These are phyloP conservation scores for Populus pruinosa DNA, from an alignment of 345 rosid species.

Conservation along the genomic window DNA sequence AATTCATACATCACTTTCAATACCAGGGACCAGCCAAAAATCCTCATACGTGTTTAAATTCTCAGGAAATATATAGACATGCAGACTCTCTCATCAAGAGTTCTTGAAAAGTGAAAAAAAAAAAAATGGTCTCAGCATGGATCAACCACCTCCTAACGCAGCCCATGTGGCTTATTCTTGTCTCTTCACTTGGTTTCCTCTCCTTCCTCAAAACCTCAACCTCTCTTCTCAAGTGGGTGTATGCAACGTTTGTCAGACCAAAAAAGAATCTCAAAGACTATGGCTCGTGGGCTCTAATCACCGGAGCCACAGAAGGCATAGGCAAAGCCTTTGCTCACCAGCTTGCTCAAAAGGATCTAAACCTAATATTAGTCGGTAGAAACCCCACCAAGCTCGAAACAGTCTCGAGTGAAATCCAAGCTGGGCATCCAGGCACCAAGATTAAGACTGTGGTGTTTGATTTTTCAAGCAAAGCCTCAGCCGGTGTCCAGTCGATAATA, in stretches of 20 bases:
- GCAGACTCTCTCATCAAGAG: background rate
- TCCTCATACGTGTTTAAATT: background rate
- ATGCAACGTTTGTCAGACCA: constrained; percentile 38
- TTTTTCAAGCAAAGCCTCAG: constrained; percentile 32
- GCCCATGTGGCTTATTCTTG: constrained; percentile 3
- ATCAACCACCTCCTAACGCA: background rate
- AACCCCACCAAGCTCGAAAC: constrained; percentile 44
- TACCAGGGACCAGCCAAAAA: background rate
- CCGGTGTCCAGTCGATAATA: constrained; percentile 19
- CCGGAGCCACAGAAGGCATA: constrained; percentile 85
- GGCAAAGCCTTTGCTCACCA: constrained; percentile 71
- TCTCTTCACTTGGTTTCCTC: constrained; percentile 8
- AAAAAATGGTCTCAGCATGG: constrained; percentile 6
- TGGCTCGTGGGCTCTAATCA: constrained; percentile 87
- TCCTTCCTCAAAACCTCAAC: background rate
- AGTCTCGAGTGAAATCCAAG: constrained; percentile 41
- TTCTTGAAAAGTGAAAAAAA: too few species aligned
- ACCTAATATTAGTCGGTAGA: constrained; percentile 66
- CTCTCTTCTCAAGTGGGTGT: constrained; percentile 44
- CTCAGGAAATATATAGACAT: background rate
- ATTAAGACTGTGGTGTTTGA: constrained; percentile 51
- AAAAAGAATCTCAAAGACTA: constrained; percentile 48
- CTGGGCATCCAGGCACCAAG: constrained; percentile 31
- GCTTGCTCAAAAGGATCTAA: constrained; percentile 59
- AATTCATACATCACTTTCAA: too few species aligned